These are phyloP conservation scores for Wallacemonas collosoma DNA, from an alignment of 208 protist species.

Conservation along the genomic window DNA sequence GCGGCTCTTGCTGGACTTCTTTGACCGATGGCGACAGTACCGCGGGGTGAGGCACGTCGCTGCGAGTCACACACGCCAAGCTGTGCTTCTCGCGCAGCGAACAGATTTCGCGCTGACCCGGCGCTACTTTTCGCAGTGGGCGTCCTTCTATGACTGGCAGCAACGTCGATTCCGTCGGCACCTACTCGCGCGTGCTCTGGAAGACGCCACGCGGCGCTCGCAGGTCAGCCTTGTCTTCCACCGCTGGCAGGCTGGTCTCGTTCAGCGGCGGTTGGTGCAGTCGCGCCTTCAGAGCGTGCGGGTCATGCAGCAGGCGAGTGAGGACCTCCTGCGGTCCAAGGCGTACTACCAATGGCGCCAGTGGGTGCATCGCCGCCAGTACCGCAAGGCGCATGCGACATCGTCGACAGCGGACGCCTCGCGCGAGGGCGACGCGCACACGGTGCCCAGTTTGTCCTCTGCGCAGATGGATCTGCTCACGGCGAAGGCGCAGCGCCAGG, in stretches of 20 bases:
- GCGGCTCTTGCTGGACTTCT: conserved; percentile 61
- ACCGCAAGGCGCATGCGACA: background rate
- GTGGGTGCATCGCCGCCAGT: conserved; percentile 2
- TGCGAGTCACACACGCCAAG: conserved; percentile 17
- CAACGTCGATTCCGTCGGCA: conserved; percentile 54
- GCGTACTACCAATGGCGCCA: conserved; percentile 54
- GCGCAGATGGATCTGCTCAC: conserved; percentile 40
- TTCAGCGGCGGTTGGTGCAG: conserved; percentile 19
- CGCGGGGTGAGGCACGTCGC: conserved; percentile 16
- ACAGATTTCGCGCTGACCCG: conserved; percentile 41
- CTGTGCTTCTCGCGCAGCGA: conserved; percentile 31
- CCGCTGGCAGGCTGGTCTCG: conserved; percentile 43
- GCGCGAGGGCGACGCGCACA: no score
- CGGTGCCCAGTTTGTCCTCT: background rate
- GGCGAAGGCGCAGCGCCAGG: conserved; percentile 49
- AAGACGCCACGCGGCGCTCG: conserved; percentile 39
- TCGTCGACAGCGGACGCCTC: background rate
- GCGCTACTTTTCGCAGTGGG: conserved; percentile 71
- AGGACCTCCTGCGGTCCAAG: conserved; percentile 11
- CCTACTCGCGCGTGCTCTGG: conserved; percentile 41
- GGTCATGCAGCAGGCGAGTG: conserved; percentile 27
- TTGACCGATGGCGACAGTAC: conserved; percentile 46
- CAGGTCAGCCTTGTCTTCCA: conserved; percentile 36
- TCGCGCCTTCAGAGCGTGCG: conserved; percentile 17
- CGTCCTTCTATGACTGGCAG: conserved; percentile 60